phyloP scores from a whole-genome alignment of 2,329 filamentous ascomycete species.

The Pyrenophora seminiperda region DNA sequence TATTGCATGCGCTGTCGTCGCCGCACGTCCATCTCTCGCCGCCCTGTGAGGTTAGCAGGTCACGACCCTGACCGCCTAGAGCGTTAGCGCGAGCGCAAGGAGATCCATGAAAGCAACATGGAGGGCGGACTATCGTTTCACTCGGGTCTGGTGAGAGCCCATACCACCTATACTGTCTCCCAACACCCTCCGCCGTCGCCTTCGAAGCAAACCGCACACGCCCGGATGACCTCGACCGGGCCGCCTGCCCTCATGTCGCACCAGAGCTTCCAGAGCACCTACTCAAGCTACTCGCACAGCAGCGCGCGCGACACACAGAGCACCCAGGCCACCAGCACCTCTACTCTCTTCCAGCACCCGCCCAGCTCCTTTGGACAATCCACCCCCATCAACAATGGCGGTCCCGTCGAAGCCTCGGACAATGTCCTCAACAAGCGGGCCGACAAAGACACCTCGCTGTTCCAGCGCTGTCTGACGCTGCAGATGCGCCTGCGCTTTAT shows the following conservation, averaged over 20 bases:
- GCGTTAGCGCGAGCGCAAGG: constrained; percentile 22
- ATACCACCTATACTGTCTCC: constrained; percentile 22
- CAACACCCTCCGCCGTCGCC: constrained; percentile 30
- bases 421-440: constrained; percentile 98
- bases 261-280: constrained; percentile 55
- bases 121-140: constrained; percentile 35
- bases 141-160: constrained; percentile 25
- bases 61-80: constrained; percentile 15
- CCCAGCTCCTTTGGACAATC: constrained; percentile 23
- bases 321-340: constrained; percentile 53
- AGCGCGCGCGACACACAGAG: constrained; percentile 55
- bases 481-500: constrained; percentile 82
- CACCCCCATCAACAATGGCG: constrained; percentile 56
- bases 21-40: constrained; percentile 5
- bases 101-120: constrained; percentile 43
- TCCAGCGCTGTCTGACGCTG: constrained; percentile 89
- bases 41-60: constrained; percentile 11
- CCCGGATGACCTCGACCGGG: constrained; percentile 45
- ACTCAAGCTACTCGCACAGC: constrained; percentile 55
- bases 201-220: constrained; percentile 29
- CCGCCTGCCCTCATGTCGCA: constrained; percentile 50
- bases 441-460: constrained; percentile 87
- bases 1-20: constrained; percentile 6
- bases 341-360: constrained; percentile 52
- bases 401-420: constrained; percentile 74